Base-by-base conservation (phyloP, 202 grass and related monocot species). In the Cymbopogon flexuosus region DNA sequence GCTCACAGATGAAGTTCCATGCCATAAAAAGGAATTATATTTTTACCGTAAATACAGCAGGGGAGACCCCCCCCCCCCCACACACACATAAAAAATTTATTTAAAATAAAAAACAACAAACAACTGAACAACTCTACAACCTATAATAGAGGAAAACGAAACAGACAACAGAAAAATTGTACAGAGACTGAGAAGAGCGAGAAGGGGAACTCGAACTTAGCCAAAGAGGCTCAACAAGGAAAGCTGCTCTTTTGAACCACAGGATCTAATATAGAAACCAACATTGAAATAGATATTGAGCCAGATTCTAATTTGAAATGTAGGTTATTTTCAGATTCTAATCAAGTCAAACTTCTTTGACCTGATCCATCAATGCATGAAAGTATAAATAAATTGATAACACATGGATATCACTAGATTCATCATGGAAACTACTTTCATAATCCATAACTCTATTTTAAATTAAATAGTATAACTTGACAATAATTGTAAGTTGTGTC, bases 211-310 rank as follows among this genome's bases (percentile, higher is more conserved):
- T 57, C 52, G n/a, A 57, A 57, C 52, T 57, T 57, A 57, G 52
- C 52, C n/a, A 57, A 57, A 57, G 52, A 57, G n/a, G 16, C 47
- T 52, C 47, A 52, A 52, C 15, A 7, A 52, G 47, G 18, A 54
- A 54, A 54, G 2, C 49, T 23, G 8, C 8, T 11, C 6, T 4
- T 58, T 23, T 58, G 54, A 23, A 58, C 0, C 19, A 58, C 19
- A 58, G 0, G 10, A 58, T 58, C 19, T 58, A 58, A 3, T 57
- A 21, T 21, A 57, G 52, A 57, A 76, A 62, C 12, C 62, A 62
- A 47, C 57, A 69, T 21, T 45, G 8, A 79, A 79, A 31, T 31
- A 68, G 39, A 68, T 31, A 76, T 83, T 9, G 61, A 69, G 79
- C 18, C 34, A 77, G 27, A 70, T 37, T 57, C n/a, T 3, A 22